Base-by-base conservation (phyloP, 495 filamentous ascomycete species). In the Xylaria castorea region DNA sequence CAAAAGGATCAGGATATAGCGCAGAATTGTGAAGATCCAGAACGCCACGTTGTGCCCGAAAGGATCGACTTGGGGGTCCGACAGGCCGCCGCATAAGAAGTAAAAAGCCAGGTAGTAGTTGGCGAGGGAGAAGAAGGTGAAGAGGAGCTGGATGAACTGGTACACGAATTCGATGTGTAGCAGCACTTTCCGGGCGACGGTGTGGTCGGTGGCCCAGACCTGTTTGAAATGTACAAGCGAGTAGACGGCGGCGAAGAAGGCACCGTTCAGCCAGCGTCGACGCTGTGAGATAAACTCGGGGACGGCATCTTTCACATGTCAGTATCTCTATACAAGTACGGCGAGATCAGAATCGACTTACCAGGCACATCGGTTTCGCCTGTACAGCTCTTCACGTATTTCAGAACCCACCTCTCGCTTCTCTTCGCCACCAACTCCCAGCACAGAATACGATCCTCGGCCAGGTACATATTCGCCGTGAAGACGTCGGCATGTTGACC, bases 81-180 rank as follows among this genome's bases (percentile, higher is more conserved):
- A 89, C 18, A 99, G 88, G n/a, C 94, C 97, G 50, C 97, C 97
- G 58, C 94, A 94, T 78, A 98, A 93, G 87, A 98, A 98, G 88
- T 94, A 98, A 82, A 99, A 99, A 73, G 94, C 96, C 65, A 99
- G 89, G 79, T 98, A 99, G 84, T 98, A 99, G 81, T 99, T 99
- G 76, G 96, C 95, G 71, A 99, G 89, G 18, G 96, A 97, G 83
- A 99, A 97, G 83, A 93, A 99, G 46, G 97, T 99, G 84, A 99
- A 99, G 55, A 96, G 83, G 42, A 98, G 87, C 74, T 91, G 91
- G 69, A 97, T 84, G 81, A 95, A 91, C 80, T 99, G 97, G 81
- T 99, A 99, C 50, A 97, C 84, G 79, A 97, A 97, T 79, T 99
- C 97, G 75, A 98, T 91, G 80, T 98, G 94, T 46, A 99, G 87